Conservation (phyloP, 139 green algal species). For the Chlamydomonas schloesseri region DNA sequence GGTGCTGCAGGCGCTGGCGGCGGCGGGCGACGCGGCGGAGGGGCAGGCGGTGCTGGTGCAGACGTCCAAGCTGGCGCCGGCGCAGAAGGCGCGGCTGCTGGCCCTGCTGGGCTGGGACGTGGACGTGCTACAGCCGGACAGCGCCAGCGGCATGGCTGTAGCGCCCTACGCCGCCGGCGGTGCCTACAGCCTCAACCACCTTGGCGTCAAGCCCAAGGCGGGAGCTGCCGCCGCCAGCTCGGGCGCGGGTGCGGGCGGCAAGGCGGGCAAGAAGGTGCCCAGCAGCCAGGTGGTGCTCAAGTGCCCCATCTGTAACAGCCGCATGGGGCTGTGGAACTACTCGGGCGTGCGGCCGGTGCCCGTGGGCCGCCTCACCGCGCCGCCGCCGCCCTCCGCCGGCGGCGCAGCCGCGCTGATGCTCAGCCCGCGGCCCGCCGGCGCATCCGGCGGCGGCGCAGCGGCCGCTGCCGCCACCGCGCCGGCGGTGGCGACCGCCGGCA, state of each 20-base stretch:
- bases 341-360: conserved; percentile 12
- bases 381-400: not conserved
- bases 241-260: not conserved
- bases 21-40: not conserved
- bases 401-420: not conserved
- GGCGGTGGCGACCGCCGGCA: not conserved
- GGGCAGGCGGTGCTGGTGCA: not conserved
- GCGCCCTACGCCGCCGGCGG: conserved; percentile 22
- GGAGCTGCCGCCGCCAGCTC: not conserved
- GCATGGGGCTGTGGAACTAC: conserved; percentile 53
- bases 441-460: not conserved
- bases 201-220: not conserved
- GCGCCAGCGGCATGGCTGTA: not conserved
- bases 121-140: conserved; percentile 24
- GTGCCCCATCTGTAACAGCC: conserved; percentile 40
- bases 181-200: conserved; percentile 43
- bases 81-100: conserved; percentile 43
- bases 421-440: not conserved
- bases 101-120: conserved; percentile 43
- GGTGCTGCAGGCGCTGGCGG: too few species aligned
- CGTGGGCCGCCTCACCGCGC: not conserved
- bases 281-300: conserved; percentile 37
- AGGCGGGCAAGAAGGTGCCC: not conserved
- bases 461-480: not conserved
- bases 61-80: conserved; percentile 31